Evolutionary conservation across 768 basidiomycete genomes (phyloP), one percentile per base, ranked within the genome.

Genomic region (Cystofilobasidium macerans): DNA sequence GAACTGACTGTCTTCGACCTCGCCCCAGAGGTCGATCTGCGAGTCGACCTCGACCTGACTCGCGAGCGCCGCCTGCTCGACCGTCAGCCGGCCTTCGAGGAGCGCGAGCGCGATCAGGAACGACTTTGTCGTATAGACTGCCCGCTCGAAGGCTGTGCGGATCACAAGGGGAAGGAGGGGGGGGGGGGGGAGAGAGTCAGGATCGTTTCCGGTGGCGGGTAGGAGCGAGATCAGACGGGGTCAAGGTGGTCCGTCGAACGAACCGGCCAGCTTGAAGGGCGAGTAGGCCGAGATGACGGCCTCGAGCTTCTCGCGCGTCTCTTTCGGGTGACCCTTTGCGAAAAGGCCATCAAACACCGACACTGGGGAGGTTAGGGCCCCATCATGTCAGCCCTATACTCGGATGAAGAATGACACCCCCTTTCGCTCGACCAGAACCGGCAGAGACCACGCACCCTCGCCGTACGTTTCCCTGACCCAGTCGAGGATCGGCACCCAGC

Each of bases 21-120:
- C 94, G n/a, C 95, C 95, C 95, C 95, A 99, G 57, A 85, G 82
- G 76, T 93, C 84, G 68, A 97, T 97, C 78, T 98, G 94, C 74
- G 90, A 93, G 69, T 85, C 81, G 0, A 99, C 94, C 77, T 99
- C 95, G 11, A 94, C 93, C 61, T 87, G 86, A 9, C 90, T 82
- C 0, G 89, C 89, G 58, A 84, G 76, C 2, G 92, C 83, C 12
- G 94, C 93, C 73, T 90, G 79, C 71, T 99, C 89, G 0, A 84
- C 88, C 4, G 83, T 83, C 47, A 97, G 74, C 65, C 81, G 83
- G 38, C 84, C 85, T 71, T 83, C 84, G 36, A 91, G 84, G 36
- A 99, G 80, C 12, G 88, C 92, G 40, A 99, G 78, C 0, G 83
- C 87, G 69, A 95, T 87, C 42, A 98, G 77, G 73, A 95, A 86